Conservation (phyloP, 495 filamentous ascomycete genomes). For the Penicillium atrosanguineum region DNA sequence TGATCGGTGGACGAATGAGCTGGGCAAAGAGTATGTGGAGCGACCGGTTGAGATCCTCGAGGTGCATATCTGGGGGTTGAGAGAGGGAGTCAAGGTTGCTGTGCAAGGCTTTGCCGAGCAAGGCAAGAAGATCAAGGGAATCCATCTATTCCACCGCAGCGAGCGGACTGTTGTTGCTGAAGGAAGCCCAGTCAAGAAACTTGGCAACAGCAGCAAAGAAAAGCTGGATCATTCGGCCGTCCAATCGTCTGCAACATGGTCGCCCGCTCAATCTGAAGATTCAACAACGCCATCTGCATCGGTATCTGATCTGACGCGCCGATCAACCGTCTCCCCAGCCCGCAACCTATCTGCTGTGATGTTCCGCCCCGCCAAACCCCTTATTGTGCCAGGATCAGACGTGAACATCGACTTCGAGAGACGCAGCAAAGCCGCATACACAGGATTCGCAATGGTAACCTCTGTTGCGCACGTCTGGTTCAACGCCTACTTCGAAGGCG, state of each 20-base stretch:
- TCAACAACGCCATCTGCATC: conserved; percentile 8
- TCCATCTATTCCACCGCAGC: conserved; percentile 72
- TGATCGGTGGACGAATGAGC: conserved; percentile 72
- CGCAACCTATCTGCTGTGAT: conserved; percentile 56
- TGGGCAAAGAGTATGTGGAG: conserved; percentile 78
- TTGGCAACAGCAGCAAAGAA: conserved; percentile 4
- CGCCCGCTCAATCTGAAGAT: conserved; percentile 21
- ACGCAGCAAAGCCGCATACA: conserved; percentile 69
- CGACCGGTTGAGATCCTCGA: conserved; percentile 80
- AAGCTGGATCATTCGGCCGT: background rate
- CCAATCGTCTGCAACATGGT: conserved; percentile 10
- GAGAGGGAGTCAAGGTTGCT: conserved; percentile 82
- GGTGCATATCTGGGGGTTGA: conserved; percentile 84
- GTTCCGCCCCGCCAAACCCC: conserved; percentile 63
- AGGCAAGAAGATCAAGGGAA: conserved; percentile 78
- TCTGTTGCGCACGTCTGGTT: conserved; percentile 95
- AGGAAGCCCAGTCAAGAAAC: conserved; percentile 13
- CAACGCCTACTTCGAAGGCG: conserved; percentile 89
- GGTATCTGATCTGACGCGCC: conserved; percentile 4
- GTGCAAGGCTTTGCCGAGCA: conserved; percentile 85
- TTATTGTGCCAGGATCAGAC: conserved; percentile 76
- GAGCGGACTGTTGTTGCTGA: conserved; percentile 74
- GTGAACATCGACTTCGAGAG: conserved; percentile 88
- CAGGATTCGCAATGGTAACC: conserved; percentile 82
- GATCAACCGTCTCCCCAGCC: conserved; percentile 8